Conservation (phyloP, 345 rosid genomes). For the Orychophragmus violaceus region DNA sequence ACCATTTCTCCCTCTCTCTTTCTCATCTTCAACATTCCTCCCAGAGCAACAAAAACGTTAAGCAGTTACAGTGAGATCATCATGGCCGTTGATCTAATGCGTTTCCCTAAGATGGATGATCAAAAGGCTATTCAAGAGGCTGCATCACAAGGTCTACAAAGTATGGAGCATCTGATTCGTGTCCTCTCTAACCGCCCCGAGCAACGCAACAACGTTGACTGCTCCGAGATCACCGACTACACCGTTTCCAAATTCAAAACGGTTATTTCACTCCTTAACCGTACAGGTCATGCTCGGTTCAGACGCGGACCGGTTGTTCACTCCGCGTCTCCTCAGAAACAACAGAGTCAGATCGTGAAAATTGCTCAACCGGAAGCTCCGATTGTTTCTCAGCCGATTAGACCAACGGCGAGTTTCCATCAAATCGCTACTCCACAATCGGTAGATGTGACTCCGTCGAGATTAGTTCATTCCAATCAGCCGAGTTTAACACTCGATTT, state of each 20-base stretch:
- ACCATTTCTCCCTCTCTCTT: neutral
- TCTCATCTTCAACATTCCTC: constrained; percentile 9
- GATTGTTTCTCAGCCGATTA: neutral
- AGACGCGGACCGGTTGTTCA: constrained; percentile 62
- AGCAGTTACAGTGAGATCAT: neutral
- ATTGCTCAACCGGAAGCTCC: constrained; percentile 1
- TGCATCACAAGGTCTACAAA: constrained; percentile 72
- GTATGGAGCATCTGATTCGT: constrained; percentile 77
- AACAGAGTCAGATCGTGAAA: constrained; percentile 7
- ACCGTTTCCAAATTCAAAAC: constrained; percentile 81
- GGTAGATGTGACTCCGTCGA: neutral
- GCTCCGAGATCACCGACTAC: constrained; percentile 54
- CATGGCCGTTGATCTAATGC: constrained; percentile 70
- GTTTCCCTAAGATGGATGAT: constrained; percentile 61
- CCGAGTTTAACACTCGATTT: constrained; percentile 79
- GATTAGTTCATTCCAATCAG: constrained; percentile 45
- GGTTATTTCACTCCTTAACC: constrained; percentile 64
- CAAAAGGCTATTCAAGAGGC: constrained; percentile 77
- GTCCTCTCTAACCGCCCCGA: constrained; percentile 49
- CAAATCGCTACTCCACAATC: constrained; percentile 19
- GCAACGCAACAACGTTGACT: constrained; percentile 37
- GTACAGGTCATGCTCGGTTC: constrained; percentile 93
- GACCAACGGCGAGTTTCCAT: constrained; percentile 3
- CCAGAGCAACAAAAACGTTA: neutral
- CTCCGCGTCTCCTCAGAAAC: constrained; percentile 23